Evolutionary conservation across 2,329 filamentous ascomycete genomes (phyloP).

Genomic region (Alternaria metachromatica): DNA sequence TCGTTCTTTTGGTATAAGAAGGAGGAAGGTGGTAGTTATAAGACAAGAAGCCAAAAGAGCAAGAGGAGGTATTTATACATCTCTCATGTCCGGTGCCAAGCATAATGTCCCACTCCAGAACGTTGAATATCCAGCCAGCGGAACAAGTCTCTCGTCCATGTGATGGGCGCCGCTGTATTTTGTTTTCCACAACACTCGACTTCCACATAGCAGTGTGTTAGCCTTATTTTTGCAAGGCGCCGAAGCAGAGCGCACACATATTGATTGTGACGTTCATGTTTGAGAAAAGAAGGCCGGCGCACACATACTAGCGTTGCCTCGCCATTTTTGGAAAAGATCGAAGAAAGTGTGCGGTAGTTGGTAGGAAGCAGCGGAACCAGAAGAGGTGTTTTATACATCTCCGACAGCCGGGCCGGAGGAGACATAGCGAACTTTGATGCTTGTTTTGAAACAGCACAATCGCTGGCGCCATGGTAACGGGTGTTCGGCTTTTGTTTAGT

Average conservation of each 20-base stretch:
- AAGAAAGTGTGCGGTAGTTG: no score
- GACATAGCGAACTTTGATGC: no score
- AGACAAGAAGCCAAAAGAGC: neutral
- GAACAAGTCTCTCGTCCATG: neutral
- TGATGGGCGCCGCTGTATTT: fast-evolving
- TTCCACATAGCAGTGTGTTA: neutral
- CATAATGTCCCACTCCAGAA: fast-evolving
- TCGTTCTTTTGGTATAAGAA: neutral
- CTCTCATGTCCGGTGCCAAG: neutral
- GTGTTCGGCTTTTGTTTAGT: neutral
- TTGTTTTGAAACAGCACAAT: neutral
- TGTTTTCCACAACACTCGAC: neutral
- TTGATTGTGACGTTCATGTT: neutral
- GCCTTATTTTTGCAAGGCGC: neutral
- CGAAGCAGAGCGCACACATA: neutral
- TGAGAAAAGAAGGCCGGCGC: neutral
- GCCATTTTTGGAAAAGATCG: no score
- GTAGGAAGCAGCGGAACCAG: no score
- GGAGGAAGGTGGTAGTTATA: neutral
- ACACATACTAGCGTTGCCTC: no score
- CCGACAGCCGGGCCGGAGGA: neutral
- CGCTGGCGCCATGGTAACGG: neutral
- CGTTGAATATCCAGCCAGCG: neutral
- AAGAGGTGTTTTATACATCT: neutral
- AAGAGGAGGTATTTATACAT: neutral